Base-by-base conservation (phyloP, 202 grass and related monocot genomes). In the Elaeis oleifera region DNA sequence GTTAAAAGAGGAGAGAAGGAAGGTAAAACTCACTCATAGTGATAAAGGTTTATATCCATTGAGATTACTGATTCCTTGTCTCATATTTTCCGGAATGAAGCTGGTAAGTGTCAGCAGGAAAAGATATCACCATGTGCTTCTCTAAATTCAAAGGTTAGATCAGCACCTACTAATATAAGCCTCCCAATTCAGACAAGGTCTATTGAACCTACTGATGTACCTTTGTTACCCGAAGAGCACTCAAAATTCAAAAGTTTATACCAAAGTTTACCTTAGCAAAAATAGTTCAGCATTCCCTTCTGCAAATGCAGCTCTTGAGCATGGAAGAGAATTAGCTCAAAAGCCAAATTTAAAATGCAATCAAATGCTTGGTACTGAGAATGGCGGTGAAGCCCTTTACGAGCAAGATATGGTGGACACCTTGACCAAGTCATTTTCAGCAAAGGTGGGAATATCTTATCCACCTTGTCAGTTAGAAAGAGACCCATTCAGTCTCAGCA, bases 361-460 rank as follows among this genome's bases (percentile, higher is more conserved):
- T 48, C 51, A 58, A 23, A 49, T 71, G 5, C 25, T 61, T 62
- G 54, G 9, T 59, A 4, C 63, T 69, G 53, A 64, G 69, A 25
- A 31, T 67, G 51, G 54, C 71, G 21, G 44, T 24, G 58, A 31
- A 26, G 65, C 25, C 15, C 64, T n/a, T 53, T 53, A 19, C 23
- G 71, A 78, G 79, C 61, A 58, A 50, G 77, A 75, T 74, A 78
- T 71, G 25, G 64, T 70, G 69, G 54, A 53, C 64, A 77, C 73
- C 79, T 75, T 97, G 56, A 61, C 81, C 16, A 91, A 81, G 62
- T 89, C 84, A 63, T 79, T 89, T 56, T 91, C 92, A 44, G 63
- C 74, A 18, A 91, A 83, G 58, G 56, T 76, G 48, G 79, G 79
- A 77, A 74, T 62, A 61, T 74, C 55, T 78, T 56, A 85, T 71